Base-by-base conservation (phyloP, 2,329 filamentous ascomycete genomes). In the Sordariomycetes sp. region DNA sequence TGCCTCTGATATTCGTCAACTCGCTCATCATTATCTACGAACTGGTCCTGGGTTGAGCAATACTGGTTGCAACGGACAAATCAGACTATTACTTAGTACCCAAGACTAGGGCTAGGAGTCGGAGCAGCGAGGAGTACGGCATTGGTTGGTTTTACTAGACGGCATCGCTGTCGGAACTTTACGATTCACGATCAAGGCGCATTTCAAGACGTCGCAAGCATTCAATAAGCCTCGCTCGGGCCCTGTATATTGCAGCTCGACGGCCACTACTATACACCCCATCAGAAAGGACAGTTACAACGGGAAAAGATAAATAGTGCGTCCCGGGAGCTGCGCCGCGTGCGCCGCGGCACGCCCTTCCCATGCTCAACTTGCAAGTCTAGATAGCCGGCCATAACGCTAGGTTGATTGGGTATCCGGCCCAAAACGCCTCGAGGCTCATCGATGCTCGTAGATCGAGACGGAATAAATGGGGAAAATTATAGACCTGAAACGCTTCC, bases 1-100 rank as follows among this genome's bases (percentile, higher is more conserved):
- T 90, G 69, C 87, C 86, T 11, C 61, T 94, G 42, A 93, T 94
- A 58, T 74, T 77, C 41, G 76, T 90, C 50, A 94, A 94, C 58
- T 78, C 79, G 6, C 57, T 88, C 44, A 81, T 94, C 44, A 92
- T 94, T 52, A 55, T 86, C 39, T 94, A 88, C 61, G 82, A 87
- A 61, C 64, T 92, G 26, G 68, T 87, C 30, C 65, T 88, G 19
- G 84, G 84, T 38, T 88, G 65, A 71, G 39, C n/a, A n/a, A 16
- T 33, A 33, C 15, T 29, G 27, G 23, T n/a, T 9, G 23, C 9
- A 25, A 9, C n/a, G 21, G 21, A 18, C 8, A 31, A 31, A 31
- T 19, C 18, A 17, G 29, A 21, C 18, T 11, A 20, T 25, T 25
- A 25, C 9, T 9, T 25, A n/a, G 23, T 9, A n/a, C 23, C 9